Evolutionary conservation across 305 asterid genomes (phyloP).

Genomic region (Nicotiana rustica): DNA sequence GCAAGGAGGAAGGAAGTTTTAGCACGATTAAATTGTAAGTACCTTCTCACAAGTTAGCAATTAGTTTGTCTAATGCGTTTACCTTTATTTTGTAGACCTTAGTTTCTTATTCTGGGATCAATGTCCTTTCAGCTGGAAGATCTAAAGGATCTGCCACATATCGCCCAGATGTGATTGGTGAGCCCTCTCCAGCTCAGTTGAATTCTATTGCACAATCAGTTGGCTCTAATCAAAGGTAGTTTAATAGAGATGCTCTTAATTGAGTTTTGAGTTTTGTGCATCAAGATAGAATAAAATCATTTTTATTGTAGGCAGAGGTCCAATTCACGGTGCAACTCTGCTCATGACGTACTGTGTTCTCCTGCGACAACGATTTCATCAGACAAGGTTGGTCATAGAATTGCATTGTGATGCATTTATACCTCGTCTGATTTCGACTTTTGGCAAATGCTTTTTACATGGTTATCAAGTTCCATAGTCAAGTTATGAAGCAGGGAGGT

Average conservation of each 20-base stretch:
- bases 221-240: constrained; percentile 52
- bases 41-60: neutral
- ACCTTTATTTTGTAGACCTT: neutral
- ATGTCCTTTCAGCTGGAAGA: constrained; percentile 57
- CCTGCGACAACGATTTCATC: constrained; percentile 52
- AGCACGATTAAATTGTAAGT: constrained; percentile 75
- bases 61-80: constrained; percentile 1
- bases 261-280: constrained; percentile 22
- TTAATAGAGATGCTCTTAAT: constrained; percentile 19
- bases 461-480: neutral
- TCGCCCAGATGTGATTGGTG: constrained; percentile 36
- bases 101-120: neutral
- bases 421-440: neutral
- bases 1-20: constrained; percentile 82
- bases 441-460: neutral
- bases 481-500: constrained; percentile 21
- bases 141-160: constrained; percentile 50
- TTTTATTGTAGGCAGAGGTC: constrained; percentile 42
- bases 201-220: constrained; percentile 40
- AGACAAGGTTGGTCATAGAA: constrained; percentile 54
- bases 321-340: constrained; percentile 38
- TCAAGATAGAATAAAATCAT: constrained; percentile 30
- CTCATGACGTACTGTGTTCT: constrained; percentile 41
- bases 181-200: constrained; percentile 40
- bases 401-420: constrained; percentile 14